These are phyloP conservation scores for Zasmidium citrigriseum DNA, from an alignment of 2,329 filamentous ascomycete species.

Conservation along the genomic window DNA sequence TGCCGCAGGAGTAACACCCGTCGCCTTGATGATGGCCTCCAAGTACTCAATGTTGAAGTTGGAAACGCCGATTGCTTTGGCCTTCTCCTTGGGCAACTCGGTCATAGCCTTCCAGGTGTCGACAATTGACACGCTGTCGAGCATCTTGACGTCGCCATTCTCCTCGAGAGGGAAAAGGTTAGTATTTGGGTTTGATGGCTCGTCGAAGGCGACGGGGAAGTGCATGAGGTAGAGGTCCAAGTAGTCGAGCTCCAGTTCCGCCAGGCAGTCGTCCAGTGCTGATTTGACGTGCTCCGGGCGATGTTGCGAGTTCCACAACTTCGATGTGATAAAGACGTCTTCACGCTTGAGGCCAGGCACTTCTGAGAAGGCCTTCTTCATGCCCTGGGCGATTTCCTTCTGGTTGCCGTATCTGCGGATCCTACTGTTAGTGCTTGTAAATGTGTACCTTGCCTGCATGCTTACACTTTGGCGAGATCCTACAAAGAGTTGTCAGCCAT, in stretches of 20 bases:
- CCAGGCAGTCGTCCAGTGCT: background rate
- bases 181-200: background rate
- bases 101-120: background rate
- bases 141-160: background rate
- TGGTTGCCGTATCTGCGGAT: background rate
- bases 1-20: background rate
- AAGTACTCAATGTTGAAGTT: background rate
- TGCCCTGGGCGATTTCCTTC: background rate
- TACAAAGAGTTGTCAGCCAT: background rate
- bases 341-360: background rate
- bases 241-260: background rate
- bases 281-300: background rate
- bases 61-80: background rate
- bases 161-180: background rate
- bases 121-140: background rate
- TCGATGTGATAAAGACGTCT: background rate
- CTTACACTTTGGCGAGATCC: background rate
- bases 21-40: background rate
- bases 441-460: background rate
- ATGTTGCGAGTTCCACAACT: background rate
- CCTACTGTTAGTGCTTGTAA: background rate
- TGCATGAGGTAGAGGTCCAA: background rate
- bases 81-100: background rate
- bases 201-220: background rate
- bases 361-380: background rate